Conservation (phyloP, 768 basidiomycete species). For the Cystobasidiopsis lactophilus region DNA sequence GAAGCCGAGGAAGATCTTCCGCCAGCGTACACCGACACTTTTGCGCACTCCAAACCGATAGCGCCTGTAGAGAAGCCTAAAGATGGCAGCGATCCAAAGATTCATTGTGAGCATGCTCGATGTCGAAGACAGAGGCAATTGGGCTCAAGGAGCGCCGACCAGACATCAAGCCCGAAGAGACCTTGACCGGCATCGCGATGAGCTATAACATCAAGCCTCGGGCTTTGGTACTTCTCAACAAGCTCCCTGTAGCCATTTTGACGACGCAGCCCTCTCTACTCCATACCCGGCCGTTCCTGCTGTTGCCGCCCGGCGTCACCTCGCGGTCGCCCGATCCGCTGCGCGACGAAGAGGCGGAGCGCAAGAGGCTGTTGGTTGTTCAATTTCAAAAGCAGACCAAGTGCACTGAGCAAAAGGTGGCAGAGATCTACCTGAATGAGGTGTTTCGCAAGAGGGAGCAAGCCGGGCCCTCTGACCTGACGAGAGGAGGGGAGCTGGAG, state of each 20-base stretch:
- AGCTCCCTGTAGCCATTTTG: background rate
- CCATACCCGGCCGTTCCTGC: background rate
- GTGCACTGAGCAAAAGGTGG: conserved; percentile 1
- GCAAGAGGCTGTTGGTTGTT: background rate
- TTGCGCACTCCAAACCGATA: too few relatives aligned
- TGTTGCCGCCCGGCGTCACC: background rate
- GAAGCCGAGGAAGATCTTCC: background rate
- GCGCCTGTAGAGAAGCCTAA: too few relatives aligned
- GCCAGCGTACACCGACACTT: too few relatives aligned
- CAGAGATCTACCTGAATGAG: background rate
- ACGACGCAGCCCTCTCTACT: background rate
- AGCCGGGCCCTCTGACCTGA: background rate
- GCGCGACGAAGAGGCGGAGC: background rate
- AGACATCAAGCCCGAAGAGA: background rate
- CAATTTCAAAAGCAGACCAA: background rate
- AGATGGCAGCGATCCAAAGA: too few relatives aligned
- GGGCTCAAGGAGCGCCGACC: too few relatives aligned
- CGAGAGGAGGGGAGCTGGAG: background rate
- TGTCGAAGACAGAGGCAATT: too few relatives aligned
- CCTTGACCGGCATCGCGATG: background rate
- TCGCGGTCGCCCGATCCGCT: background rate
- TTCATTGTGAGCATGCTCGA: too few relatives aligned
- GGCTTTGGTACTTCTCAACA: background rate
- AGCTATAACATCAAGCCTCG: background rate
- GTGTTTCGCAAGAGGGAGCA: background rate